Evolutionary conservation across 306 rosid species (phyloP).

Genomic region (Cicer arietinum): DNA sequence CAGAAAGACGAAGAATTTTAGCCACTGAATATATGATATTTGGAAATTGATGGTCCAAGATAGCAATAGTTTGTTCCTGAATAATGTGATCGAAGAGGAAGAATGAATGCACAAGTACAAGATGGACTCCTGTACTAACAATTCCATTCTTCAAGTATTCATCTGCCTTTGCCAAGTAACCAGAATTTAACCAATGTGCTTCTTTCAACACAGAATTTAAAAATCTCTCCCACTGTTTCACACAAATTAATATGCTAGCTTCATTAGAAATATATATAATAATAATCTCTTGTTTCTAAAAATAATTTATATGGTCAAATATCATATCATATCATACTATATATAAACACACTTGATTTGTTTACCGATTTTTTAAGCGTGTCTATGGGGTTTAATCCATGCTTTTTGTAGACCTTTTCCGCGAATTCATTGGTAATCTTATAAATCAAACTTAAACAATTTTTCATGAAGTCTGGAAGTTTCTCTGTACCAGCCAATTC

Average conservation of each 20-base stretch:
- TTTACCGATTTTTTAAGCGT: constrained; percentile 42
- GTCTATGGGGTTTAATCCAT: constrained; percentile 43
- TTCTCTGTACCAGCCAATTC: constrained; percentile 43
- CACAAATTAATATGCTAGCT: background rate
- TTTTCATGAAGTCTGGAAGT: constrained; percentile 41
- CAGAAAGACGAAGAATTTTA: constrained; percentile 50
- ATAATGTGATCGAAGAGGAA: constrained; percentile 48
- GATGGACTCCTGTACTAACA: constrained; percentile 62
- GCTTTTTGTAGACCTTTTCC: constrained; percentile 18
- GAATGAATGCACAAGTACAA: constrained; percentile 50
- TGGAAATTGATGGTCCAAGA: constrained; percentile 42
- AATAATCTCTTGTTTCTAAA: background rate
- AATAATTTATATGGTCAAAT: background rate
- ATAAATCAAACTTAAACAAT: constrained; percentile 30
- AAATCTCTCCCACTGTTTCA: constrained; percentile 58
- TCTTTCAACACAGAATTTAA: constrained; percentile 55
- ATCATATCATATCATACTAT: background rate
- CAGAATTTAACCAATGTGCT: constrained; percentile 52
- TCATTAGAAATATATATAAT: background rate
- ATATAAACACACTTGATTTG: background rate
- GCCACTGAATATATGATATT: constrained; percentile 40
- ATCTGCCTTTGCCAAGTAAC: constrained; percentile 45
- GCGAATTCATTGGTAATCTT: constrained; percentile 42
- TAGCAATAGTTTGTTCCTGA: constrained; percentile 37
- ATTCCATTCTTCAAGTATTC: constrained; percentile 58